A percentile compares a stretch with the other conserved stretches of the same genome.
phyloP scores from a whole-genome alignment of 2,329 filamentous ascomycete genomes.

The Penicillium sp. region DNA sequence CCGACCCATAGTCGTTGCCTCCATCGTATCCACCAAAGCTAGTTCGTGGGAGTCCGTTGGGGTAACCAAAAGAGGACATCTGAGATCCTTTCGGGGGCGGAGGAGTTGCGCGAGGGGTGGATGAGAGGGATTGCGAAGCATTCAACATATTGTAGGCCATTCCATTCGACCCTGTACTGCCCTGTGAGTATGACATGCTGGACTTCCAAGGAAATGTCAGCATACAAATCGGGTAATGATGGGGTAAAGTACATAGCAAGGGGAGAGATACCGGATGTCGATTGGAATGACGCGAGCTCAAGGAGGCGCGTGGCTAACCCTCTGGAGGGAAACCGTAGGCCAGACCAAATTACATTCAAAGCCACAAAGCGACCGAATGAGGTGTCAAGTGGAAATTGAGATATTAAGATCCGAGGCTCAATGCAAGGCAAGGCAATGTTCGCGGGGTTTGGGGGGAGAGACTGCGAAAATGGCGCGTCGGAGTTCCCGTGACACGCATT shows the following conservation, averaged over 20 bases:
- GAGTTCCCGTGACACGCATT: constrained; percentile 24
- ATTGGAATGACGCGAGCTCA: constrained; percentile 32
- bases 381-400: constrained; percentile 3
- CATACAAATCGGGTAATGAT: constrained; percentile 11
- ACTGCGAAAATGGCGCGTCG: constrained; percentile 25
- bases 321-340: constrained; percentile 24
- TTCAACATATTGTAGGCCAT: constrained; percentile 44
- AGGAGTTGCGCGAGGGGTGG: constrained; percentile 48
- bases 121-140: constrained; percentile 46
- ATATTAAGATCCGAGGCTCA: constrained; percentile 15
- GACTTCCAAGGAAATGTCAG: constrained; percentile 7
- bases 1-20: constrained; percentile 41
- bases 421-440: constrained; percentile 21
- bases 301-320: constrained; percentile 36
- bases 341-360: constrained; percentile 19
- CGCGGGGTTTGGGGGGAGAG: constrained; percentile 23
- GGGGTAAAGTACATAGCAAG: constrained; percentile 17
- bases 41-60: constrained; percentile 38
- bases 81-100: constrained; percentile 45
- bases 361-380: constrained; percentile 6
- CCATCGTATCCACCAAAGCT: constrained; percentile 45
- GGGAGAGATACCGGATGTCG: constrained; percentile 26
- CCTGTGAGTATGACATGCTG: constrained; percentile 43
- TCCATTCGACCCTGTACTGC: constrained; percentile 42
- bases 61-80: constrained; percentile 44